These are phyloP conservation scores for Fagus sylvatica DNA, from an alignment of 306 rosid genomes.

Conservation along the genomic window DNA sequence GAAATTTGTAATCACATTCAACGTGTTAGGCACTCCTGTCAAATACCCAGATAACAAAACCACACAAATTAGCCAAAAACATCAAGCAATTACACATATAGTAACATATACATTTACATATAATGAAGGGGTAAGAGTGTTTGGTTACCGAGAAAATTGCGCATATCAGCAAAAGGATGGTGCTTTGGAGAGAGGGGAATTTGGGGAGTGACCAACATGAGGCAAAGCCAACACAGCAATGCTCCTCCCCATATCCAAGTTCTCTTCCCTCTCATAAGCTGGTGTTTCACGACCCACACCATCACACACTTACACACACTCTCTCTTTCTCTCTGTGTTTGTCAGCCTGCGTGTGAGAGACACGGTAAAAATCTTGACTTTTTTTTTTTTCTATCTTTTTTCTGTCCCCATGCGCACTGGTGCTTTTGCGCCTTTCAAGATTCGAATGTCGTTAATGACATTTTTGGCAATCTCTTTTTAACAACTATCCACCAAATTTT, in stretches of 20 bases:
- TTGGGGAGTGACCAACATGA: conserved; percentile 45
- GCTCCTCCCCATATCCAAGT: conserved; percentile 38
- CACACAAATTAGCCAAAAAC: conserved; percentile 4
- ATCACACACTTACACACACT: not conserved
- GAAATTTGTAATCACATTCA: conserved; percentile 71
- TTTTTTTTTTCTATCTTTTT: not conserved
- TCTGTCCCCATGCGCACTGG: not conserved
- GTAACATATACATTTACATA: not conserved
- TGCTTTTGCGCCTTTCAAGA: not conserved
- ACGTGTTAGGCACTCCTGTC: conserved; percentile 66
- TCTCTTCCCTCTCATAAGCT: conserved; percentile 37
- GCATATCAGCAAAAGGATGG: conserved; percentile 60
- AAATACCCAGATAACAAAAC: conserved; percentile 34
- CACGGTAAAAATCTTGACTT: not conserved
- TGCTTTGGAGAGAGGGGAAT: conserved; percentile 52
- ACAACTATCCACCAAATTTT: no score
- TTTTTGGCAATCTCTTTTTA: not conserved
- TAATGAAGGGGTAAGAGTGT: not conserved
- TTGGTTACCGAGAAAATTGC: conserved; percentile 59
- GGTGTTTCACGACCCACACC: conserved; percentile 47
- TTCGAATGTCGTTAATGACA: not conserved
- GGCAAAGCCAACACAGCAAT: conserved; percentile 36
- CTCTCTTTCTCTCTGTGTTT: conserved; percentile 1
- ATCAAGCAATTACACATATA: not conserved
- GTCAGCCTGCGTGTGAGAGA: no score